Evolutionary conservation across 805 yeast genomes (phyloP), one percentile per base, ranked within the genome.

Genomic region (Candida corydali): DNA sequence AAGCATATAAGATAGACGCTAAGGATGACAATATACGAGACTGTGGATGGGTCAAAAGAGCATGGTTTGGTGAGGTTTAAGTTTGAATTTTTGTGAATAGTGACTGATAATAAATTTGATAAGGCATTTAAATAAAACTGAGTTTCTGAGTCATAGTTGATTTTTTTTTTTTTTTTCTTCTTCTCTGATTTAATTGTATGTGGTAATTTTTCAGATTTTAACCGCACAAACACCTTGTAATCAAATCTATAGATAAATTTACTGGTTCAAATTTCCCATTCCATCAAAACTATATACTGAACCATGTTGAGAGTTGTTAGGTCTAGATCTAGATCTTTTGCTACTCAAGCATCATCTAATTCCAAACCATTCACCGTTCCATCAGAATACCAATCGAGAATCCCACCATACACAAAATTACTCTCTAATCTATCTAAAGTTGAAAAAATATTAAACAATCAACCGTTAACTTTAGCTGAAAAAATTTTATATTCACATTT

Each of bases 401-500:
- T 87, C 15, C 98, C 98, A 4, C 97, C 98, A 34, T 89, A 89
- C 56, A 78, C 80, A 34, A 81, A 83, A 59, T 70, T 91, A 42
- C 63, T 85, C 29, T 61, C 65, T 19, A 86, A 83, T 32, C 70
- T 93, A 41, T 61, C 64, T 7, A 57, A 65, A 26, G 94, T 89
- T 41, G 78, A 81, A 47, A 59, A 64, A 34, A 74, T 88, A 41
- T 26, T 42, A 7, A 73, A 71, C 47, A 70, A 84, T 50, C 54
- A 62, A 46, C 96, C 97, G 4, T 73, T 93, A 52, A 93, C 98
- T 3, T 73, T 88, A 46, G 95, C 98, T 24, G 99, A 93, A 67
- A 93, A 93, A 68, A 80, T 88, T 51, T 73, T 93, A 44, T 93
- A 93, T 62, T 86, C 96, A 15, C 99, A 93, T 64, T 72, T 93